phyloP scores from a whole-genome alignment of 306 rosid species.

The Dalbergia cultrata region DNA sequence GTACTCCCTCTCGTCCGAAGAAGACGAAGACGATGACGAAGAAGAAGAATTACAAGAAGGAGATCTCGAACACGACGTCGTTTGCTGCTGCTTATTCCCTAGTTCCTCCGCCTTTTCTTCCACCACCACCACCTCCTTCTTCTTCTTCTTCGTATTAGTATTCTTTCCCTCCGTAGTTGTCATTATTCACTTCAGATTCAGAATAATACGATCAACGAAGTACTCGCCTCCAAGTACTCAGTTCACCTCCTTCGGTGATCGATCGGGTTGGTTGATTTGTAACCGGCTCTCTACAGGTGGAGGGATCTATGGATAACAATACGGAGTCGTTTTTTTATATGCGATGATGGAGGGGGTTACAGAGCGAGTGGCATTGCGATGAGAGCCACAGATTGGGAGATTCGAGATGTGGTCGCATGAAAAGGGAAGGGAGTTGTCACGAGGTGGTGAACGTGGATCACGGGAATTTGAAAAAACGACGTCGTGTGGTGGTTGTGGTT shows the following conservation, averaged over 20 bases:
- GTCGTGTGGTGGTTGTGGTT: neutral
- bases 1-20: conserved; percentile 57
- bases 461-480: neutral
- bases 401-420: neutral
- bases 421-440: neutral
- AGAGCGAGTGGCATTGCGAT: neutral
- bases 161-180: neutral
- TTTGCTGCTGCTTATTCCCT: neutral
- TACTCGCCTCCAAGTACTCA: neutral
- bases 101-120: neutral
- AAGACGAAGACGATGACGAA: conserved; percentile 22
- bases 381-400: neutral
- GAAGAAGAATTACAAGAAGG: neutral
- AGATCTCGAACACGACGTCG: conserved; percentile 21
- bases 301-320: neutral
- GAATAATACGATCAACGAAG: too few species aligned
- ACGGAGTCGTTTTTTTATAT: neutral
- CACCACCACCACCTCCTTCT: neutral
- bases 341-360: too few species aligned
- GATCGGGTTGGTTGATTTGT: neutral
- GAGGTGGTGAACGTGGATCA: neutral
- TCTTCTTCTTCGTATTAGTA: neutral
- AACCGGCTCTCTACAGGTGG: neutral
- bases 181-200: too few species aligned
- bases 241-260: neutral